These are phyloP conservation scores for Eimeria brunetti DNA, from an alignment of 169 alveolate species.

Conservation along the genomic window DNA sequence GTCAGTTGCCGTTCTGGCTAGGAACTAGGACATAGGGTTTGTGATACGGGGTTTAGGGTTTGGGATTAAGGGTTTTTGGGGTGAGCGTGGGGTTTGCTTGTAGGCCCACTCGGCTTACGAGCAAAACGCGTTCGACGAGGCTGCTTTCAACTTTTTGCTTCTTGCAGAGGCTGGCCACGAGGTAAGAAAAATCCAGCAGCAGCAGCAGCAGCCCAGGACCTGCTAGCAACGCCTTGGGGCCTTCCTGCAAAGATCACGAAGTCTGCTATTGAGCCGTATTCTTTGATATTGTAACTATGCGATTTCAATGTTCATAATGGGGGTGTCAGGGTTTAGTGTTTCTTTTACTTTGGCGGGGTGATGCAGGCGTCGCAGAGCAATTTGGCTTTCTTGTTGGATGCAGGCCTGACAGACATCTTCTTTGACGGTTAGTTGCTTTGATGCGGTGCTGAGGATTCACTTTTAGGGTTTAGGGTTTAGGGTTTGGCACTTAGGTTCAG, in stretches of 20 bases:
- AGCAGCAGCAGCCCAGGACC: not conserved
- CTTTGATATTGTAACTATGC: not conserved
- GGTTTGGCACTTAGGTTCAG: not conserved
- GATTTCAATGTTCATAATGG: not conserved
- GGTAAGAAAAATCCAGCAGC: constrained; percentile 34
- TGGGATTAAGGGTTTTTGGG: not conserved
- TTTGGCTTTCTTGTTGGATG: constrained; percentile 84
- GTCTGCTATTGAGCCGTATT: not conserved
- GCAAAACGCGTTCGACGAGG: constrained; percentile 71
- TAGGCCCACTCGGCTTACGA: constrained; percentile 66
- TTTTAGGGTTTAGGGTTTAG: not conserved
- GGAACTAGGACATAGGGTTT: not conserved
- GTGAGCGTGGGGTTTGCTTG: not conserved
- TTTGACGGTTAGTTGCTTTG: constrained; percentile 23
- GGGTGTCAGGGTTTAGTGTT: constrained; percentile 20
- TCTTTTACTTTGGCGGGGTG: not conserved
- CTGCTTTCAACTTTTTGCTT: constrained; percentile 81
- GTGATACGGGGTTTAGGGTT: not conserved
- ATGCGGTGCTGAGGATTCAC: no score
- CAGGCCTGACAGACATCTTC: constrained; percentile 56
- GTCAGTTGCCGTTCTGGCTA: not conserved
- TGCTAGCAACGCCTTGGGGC: not conserved
- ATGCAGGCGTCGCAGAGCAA: constrained; percentile 82
- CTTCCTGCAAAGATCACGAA: not conserved
- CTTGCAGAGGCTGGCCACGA: constrained; percentile 87